These are phyloP conservation scores for Nothophytophthora sp. DNA, from an alignment of 352 stramenopile genomes.

Conservation along the genomic window DNA sequence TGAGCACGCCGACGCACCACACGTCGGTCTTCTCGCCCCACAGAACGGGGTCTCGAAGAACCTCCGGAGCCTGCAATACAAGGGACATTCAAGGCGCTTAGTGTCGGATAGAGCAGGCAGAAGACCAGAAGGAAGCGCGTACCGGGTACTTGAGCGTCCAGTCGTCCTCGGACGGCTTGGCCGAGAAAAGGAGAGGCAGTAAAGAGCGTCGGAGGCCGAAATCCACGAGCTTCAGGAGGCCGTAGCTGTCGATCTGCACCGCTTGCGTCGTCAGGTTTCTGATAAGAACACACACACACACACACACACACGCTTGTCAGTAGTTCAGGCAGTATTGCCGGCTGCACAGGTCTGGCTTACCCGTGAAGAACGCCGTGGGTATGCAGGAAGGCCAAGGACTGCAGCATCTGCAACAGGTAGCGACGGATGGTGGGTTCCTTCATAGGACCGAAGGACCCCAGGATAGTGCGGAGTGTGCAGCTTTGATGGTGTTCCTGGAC, in stretches of 20 bases:
- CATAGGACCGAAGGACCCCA: slow-evolving; percentile 72
- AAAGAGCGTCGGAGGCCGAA: slow-evolving; percentile 38
- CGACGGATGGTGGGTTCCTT: slow-evolving; percentile 70
- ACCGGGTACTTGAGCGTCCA: slow-evolving; percentile 10
- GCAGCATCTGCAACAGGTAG: slow-evolving; percentile 62
- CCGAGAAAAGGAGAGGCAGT: slow-evolving; percentile 6
- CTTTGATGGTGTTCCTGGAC: slow-evolving; percentile 36
- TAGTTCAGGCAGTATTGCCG: background rate
- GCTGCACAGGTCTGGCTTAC: slow-evolving; percentile 14
- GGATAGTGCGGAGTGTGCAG: slow-evolving; percentile 58
- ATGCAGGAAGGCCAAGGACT: slow-evolving; percentile 56
- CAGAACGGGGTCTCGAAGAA: slow-evolving; percentile 6
- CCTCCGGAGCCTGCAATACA: slow-evolving; percentile 24
- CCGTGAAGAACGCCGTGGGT: slow-evolving; percentile 42
- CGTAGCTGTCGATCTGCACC: slow-evolving; percentile 65
- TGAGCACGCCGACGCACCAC: slow-evolving; percentile 56
- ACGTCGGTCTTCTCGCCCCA: slow-evolving; percentile 48
- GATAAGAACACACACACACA: background rate
- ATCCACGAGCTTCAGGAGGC: slow-evolving; percentile 51
- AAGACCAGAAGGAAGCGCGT: background rate
- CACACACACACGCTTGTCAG: background rate
- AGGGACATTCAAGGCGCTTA: background rate
- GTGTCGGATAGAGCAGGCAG: background rate
- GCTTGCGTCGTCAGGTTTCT: slow-evolving; percentile 49
- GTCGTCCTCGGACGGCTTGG: slow-evolving; percentile 2